Base-by-base conservation (phyloP, 2,329 filamentous ascomycete genomes). In the Calonectria hongkongensis region DNA sequence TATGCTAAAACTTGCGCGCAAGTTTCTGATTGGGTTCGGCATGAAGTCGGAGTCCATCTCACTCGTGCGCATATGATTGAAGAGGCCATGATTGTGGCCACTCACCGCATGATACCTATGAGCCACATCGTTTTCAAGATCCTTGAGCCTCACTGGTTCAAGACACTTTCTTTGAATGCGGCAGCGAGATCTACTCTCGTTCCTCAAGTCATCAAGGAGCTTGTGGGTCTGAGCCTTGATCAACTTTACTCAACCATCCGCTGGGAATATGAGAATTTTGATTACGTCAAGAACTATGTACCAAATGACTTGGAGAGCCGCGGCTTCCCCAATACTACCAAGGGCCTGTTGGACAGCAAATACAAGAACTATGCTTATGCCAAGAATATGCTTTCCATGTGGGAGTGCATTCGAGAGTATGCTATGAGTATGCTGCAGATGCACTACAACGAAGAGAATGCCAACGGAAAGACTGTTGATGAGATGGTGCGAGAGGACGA, bases 1-100 rank as follows among this genome's bases (percentile, higher is more conserved):
- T 89, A 88, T 75, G 88, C 88, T 25, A 89, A 89, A 79, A 88
- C 84, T 0, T 88, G 86, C 58, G 84, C 84, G 2, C 87, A 88
- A 70, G 82, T 84, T 1, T 82, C 85, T 1, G 88, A 89, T 78
- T 89, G 87, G 87, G 78, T 84, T 65, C 82, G 85, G 5, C 88
- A 89, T 71, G 87, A 89, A 76, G 73, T 88, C 18, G 80, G 80
- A 4, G 83, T 88, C 2, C 88, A 89, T 71, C 82, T 89, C 7
- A 84, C 82, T 4, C 78, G 86, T 15, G 84, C 85, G 0, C 87
- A 89, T 75, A 78, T 88, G 10, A 80, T 89, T 36, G 87, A 89
- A 78, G 87, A 89, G 78, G 83, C 83, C 12, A 80, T 87, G 66
- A 89, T 88, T 66, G 85, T 88, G 4, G 86, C 85, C 1, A 84